Conservation (phyloP, 2,329 filamentous ascomycete species). For the Ceratocystiopsis sp. region DNA sequence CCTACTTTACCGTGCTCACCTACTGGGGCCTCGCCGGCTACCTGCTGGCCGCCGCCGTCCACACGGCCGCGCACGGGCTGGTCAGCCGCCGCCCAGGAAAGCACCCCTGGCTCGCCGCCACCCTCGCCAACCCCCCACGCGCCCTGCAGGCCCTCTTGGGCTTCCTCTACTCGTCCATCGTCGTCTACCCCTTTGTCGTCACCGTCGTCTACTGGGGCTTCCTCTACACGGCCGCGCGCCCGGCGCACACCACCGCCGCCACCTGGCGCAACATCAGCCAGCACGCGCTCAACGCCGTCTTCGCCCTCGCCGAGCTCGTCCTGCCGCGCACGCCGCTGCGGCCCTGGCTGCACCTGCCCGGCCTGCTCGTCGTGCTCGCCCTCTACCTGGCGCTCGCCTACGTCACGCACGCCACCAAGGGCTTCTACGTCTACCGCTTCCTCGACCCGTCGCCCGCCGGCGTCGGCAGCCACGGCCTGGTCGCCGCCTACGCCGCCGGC, state of each 20-base stretch:
- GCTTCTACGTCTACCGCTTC: slow-evolving; percentile 64
- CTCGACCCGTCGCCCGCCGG: slow-evolving; percentile 36
- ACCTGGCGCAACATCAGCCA: slow-evolving; percentile 53
- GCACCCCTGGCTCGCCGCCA: slow-evolving; percentile 26
- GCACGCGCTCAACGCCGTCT: slow-evolving; percentile 57
- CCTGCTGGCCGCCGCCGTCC: slow-evolving; percentile 46
- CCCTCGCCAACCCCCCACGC: slow-evolving; percentile 39
- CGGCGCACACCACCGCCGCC: slow-evolving; percentile 29
- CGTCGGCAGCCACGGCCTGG: slow-evolving; percentile 28
- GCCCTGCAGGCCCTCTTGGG: slow-evolving; percentile 47
- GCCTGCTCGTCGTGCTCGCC: slow-evolving; percentile 51
- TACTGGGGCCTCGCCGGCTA: slow-evolving; percentile 78
- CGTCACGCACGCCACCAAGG: slow-evolving; percentile 49
- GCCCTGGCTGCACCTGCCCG: slow-evolving; percentile 47
- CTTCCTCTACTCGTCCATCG: slow-evolving; percentile 45
- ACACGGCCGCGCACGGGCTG: slow-evolving; percentile 50
- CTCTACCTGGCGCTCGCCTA: slow-evolving; percentile 61
- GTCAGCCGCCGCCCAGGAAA: too few species aligned
- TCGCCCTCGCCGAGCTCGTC: slow-evolving; percentile 60
- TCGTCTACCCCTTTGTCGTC: slow-evolving; percentile 50
- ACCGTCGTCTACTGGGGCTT: slow-evolving; percentile 54
- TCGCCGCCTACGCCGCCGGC: slow-evolving; percentile 48
- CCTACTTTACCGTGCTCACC: slow-evolving; percentile 67
- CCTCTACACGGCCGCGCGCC: slow-evolving; percentile 26
- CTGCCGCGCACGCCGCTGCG: slow-evolving; percentile 47